Evolutionary conservation across 208 protist species (phyloP), one percentile per base, ranked within the genome.

Genomic region (Trypanosoma melophagium): DNA sequence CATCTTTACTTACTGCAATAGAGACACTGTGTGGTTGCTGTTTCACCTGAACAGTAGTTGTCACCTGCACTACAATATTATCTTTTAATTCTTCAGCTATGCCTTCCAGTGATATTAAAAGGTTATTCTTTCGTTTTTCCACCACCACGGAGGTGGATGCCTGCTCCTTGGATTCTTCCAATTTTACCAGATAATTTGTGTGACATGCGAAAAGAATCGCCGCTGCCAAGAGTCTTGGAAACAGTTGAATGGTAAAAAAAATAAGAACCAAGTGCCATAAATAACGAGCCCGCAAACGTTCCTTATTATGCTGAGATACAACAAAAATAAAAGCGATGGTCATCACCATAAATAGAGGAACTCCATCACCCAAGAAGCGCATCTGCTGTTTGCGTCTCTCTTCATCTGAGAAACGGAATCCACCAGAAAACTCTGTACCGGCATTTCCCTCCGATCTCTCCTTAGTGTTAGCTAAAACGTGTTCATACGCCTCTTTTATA

Each of bases 401-500:
- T 35, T 90, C 75, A 63, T 94, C 85, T 1, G 77, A 52, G 66
- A 80, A 94, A 28, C 74, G 57, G 52, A 80, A 84, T 7, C 74
- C 77, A 55, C 7, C 12, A 38, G 25, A 58, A 17, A 42, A 41
- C 7, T 55, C 38, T 24, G 58, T 44, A 40, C 55, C 24, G 3
- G 28, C 41, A 42, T 53, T 19, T 8, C 2, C 24, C 12, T 52
- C 24, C 12, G 35, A 25, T 16, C 7, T 24, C 12, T 66, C 57
- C 59, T 76, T 87, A 14, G 78, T 35, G 0, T 67, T 49, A 8
- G 50, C 25, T 7, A 66, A 45, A 25, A 91, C 52, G 45, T 58
- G 59, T 19, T 90, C 86, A 61, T 92, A 92, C 2, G 89, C 86
- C 62, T 92, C 86, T 54, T 86, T 87, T 42, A 94, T 79, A 60